Conservation (phyloP, 345 rosid species). For the Acer yangbiense region DNA sequence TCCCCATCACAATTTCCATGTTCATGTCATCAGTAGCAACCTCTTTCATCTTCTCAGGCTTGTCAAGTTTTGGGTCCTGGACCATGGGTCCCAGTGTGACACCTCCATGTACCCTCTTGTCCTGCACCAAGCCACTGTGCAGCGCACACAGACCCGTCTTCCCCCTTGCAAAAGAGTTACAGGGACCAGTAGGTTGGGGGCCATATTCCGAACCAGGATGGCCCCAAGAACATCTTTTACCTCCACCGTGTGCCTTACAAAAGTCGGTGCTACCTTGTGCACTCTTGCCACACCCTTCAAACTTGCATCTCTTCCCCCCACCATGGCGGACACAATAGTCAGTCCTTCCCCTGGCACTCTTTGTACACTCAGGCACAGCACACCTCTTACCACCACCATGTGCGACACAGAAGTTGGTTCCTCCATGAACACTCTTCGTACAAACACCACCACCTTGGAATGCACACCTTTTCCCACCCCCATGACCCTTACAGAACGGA, state of each 20-base stretch:
- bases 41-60: constrained; percentile 58
- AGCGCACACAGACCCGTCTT: constrained; percentile 87
- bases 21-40: constrained; percentile 56
- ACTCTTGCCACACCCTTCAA: constrained; percentile 89
- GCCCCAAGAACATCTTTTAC: constrained; percentile 94
- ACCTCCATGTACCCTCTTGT: constrained; percentile 90
- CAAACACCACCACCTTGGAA: constrained; percentile 80
- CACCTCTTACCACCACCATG: constrained; percentile 99
- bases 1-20: constrained; percentile 44
- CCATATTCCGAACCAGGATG: constrained; percentile 76
- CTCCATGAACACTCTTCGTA: constrained; percentile 97
- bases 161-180: constrained; percentile 87
- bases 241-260: constrained; percentile 99
- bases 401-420: constrained; percentile 96
- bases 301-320: constrained; percentile 94
- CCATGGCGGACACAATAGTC: constrained; percentile 95
- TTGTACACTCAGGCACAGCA: constrained; percentile 80
- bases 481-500: constrained; percentile 95
- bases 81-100: constrained; percentile 52
- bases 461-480: constrained; percentile 95
- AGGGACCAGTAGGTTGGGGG: constrained; percentile 56
- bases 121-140: constrained; percentile 77
- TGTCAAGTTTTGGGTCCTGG: constrained; percentile 48
- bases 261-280: constrained; percentile 98
- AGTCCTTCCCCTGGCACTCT: constrained; percentile 98